phyloP scores from a whole-genome alignment of 768 basidiomycete species.

The Russula lepida region DNA sequence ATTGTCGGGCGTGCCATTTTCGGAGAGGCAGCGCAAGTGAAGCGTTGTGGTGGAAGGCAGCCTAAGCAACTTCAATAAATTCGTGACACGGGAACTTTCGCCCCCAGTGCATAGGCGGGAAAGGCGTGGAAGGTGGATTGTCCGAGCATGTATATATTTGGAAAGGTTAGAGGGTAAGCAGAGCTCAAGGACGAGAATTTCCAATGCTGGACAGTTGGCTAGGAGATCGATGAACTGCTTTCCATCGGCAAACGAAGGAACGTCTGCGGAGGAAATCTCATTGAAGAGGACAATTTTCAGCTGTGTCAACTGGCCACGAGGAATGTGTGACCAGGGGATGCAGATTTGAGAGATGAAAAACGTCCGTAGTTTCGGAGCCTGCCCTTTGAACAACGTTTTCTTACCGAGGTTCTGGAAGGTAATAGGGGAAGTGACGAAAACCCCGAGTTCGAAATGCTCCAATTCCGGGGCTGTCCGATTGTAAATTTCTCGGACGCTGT shows the following conservation, averaged over 20 bases:
- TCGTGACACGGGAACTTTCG: neutral
- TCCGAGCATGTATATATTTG: neutral
- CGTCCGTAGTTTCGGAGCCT: neutral
- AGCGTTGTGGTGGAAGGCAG: neutral
- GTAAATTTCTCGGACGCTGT: neutral
- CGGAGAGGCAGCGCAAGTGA: neutral
- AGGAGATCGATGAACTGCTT: neutral
- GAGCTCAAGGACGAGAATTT: neutral
- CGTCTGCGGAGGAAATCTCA: neutral
- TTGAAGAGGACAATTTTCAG: neutral
- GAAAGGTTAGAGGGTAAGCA: neutral
- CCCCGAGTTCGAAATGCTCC: constrained; percentile 1
- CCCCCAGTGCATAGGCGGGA: neutral
- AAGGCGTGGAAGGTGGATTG: constrained; percentile 6
- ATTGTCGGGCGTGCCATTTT: neutral
- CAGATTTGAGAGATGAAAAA: neutral
- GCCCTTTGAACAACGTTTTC: neutral
- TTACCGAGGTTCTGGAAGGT: neutral
- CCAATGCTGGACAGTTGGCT: neutral
- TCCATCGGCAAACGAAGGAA: neutral
- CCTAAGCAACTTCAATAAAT: neutral
- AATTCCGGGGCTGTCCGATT: neutral
- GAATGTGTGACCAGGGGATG: constrained; percentile 2
- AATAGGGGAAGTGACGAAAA: neutral
- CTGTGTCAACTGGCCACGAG: constrained; percentile 2